Evolutionary conservation across 352 stramenopile species (phyloP).

Genomic region (Globisporangium alternatum): DNA sequence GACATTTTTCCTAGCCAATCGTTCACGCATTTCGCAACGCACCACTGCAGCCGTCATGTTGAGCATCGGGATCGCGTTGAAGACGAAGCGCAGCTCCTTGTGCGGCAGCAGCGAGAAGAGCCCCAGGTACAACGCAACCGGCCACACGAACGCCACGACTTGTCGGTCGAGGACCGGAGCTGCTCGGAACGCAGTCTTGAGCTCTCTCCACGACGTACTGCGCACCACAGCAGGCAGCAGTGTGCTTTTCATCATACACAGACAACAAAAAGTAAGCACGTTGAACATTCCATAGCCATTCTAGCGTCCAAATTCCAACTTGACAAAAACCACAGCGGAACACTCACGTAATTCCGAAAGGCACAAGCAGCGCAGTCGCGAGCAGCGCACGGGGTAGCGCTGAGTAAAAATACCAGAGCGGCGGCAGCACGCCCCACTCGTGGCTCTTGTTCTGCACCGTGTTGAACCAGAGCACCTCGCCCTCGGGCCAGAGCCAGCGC

Average conservation of each 20-base stretch:
- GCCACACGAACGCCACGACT: constrained; percentile 60
- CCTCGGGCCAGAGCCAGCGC: constrained; percentile 96
- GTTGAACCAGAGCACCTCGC: constrained; percentile 96
- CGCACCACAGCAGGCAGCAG: constrained; percentile 40
- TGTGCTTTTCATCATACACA: constrained; percentile 24
- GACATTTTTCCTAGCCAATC: background rate
- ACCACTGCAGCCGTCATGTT: constrained; percentile 92
- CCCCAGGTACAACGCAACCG: constrained; percentile 84
- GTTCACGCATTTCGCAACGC: constrained; percentile 3
- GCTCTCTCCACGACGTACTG: constrained; percentile 41
- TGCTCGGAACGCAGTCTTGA: constrained; percentile 30
- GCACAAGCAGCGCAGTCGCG: constrained; percentile 77
- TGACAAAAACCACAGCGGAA: background rate
- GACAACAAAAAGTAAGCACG: background rate
- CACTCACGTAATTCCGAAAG: constrained; percentile 69
- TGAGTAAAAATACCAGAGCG: constrained; percentile 95
- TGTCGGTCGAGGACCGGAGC: constrained; percentile 47
- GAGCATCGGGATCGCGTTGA: constrained; percentile 95
- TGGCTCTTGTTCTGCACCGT: constrained; percentile 96
- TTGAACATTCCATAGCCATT: background rate
- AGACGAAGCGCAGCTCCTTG: constrained; percentile 98
- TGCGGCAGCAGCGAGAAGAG: constrained; percentile 97
- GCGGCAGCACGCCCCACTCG: constrained; percentile 96
- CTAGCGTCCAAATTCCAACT: background rate
- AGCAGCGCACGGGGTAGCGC: constrained; percentile 91